These are phyloP conservation scores for Boletales sp. DNA, from an alignment of 768 basidiomycete species.

Conservation along the genomic window DNA sequence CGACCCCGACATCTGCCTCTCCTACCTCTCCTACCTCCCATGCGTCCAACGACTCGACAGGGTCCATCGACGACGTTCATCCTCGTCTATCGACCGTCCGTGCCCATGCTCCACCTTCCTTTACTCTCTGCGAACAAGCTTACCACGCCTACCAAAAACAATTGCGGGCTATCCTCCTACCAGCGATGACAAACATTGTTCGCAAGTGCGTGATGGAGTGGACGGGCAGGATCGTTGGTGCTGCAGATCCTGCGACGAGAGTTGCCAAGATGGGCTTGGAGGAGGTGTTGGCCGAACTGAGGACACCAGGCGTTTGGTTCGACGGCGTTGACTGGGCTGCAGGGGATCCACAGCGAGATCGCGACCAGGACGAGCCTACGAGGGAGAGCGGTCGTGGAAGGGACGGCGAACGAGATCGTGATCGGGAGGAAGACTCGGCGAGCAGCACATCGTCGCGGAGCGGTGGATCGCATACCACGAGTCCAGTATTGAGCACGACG, in stretches of 20 bases:
- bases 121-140: conserved; percentile 58
- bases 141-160: conserved; percentile 56
- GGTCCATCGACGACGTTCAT: conserved; percentile 33
- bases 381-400: conserved; percentile 23
- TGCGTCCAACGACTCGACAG: conserved; percentile 5
- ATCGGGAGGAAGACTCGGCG: conserved; percentile 46
- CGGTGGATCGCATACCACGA: conserved; percentile 57
- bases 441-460: conserved; percentile 46
- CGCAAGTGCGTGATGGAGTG: conserved; percentile 64
- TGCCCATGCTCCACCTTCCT: conserved; percentile 58
- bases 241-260: conserved; percentile 51
- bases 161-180: conserved; percentile 55
- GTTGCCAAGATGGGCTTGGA: conserved; percentile 56
- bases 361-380: conserved; percentile 38
- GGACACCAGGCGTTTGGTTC: conserved; percentile 63
- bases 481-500: conserved; percentile 69
- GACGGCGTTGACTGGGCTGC: conserved; percentile 65
- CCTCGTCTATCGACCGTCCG: conserved; percentile 46
- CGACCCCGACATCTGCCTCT: too few species aligned
- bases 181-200: conserved; percentile 68
- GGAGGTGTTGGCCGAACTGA: conserved; percentile 54
- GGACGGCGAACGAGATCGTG: conserved; percentile 33
- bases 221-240: conserved; percentile 36
- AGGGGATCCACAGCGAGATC: conserved; percentile 18
- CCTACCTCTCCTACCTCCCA: conserved; percentile 16